Evolutionary conservation across 148 eudicot species (phyloP).

Genomic region (Linanthus parryae): DNA sequence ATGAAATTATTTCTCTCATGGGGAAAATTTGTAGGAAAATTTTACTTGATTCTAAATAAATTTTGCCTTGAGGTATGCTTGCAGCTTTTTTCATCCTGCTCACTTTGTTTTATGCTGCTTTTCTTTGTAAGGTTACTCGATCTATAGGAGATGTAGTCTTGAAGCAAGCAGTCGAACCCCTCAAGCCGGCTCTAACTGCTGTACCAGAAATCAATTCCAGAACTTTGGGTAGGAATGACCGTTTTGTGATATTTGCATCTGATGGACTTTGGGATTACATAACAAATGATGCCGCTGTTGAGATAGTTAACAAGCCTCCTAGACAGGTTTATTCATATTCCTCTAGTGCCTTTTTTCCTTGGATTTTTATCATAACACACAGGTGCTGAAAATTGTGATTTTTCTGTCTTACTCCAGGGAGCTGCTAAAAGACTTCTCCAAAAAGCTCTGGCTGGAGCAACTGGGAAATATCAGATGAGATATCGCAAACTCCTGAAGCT

Average conservation of each 20-base stretch:
- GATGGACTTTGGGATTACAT: conserved; percentile 85
- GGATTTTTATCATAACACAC: not conserved
- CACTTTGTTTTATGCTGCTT: not conserved
- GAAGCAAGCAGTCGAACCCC: conserved; percentile 55
- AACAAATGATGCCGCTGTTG: conserved; percentile 55
- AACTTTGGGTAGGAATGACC: conserved; percentile 37
- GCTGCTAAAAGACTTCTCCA: conserved; percentile 51
- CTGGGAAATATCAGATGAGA: conserved; percentile 27
- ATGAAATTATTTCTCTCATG: too few relatives aligned
- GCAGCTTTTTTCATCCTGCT: not conserved
- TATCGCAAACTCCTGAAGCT: conserved; percentile 33
- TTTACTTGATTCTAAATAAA: too few relatives aligned
- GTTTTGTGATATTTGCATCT: conserved; percentile 74
- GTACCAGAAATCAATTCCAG: conserved; percentile 50
- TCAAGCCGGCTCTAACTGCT: conserved; percentile 51
- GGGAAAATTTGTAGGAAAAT: too few relatives aligned
- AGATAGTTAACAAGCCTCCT: conserved; percentile 38
- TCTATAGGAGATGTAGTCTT: conserved; percentile 79
- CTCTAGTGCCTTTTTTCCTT: not conserved
- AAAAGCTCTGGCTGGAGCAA: conserved; percentile 44
- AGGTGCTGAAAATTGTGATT: not conserved
- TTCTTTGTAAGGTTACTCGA: conserved; percentile 69
- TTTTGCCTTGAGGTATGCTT: not conserved
- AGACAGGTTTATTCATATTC: conserved; percentile 32
- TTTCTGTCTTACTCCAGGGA: conserved; percentile 36